These are phyloP conservation scores for Umbelopsis sp. DNA, from an alignment of 192 early-diverging fungal species.

Conservation along the genomic window DNA sequence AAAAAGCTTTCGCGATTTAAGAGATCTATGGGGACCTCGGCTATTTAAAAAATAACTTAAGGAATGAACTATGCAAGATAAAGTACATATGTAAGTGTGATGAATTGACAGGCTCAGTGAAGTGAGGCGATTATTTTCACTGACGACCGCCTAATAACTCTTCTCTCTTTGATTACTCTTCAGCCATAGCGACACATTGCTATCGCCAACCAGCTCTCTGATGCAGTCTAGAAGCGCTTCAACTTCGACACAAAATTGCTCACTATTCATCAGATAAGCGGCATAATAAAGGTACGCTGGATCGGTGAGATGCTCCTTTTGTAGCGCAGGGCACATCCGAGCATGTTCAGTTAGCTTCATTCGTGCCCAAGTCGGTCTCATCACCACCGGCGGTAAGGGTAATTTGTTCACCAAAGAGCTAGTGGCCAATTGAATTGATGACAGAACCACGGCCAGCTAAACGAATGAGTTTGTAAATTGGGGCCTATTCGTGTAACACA, in stretches of 20 bases:
- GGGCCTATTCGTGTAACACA: background rate
- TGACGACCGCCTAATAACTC: no score
- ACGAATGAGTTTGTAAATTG: background rate
- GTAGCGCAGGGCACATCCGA: slow-evolving; percentile 22
- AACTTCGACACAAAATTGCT: slow-evolving; percentile 42
- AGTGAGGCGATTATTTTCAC: no score
- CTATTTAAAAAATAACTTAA: no score
- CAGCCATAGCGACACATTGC: slow-evolving; percentile 34
- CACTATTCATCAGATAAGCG: slow-evolving; percentile 44
- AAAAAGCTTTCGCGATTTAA: no score
- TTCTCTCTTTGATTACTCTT: slow-evolving; percentile 4
- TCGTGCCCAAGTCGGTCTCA: slow-evolving; percentile 34
- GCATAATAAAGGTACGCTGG: slow-evolving; percentile 39
- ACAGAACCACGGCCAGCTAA: slow-evolving; percentile 36
- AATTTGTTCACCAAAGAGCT: slow-evolving; percentile 38
- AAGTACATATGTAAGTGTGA: no score
- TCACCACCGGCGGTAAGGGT: slow-evolving; percentile 40
- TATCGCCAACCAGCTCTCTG: slow-evolving; percentile 37
- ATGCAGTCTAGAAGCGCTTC: slow-evolving; percentile 33
- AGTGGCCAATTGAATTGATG: slow-evolving; percentile 36
- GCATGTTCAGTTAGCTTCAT: slow-evolving; percentile 27
- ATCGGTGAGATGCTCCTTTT: slow-evolving; percentile 17
- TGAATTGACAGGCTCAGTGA: no score
- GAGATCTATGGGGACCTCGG: no score
- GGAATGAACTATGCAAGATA: no score